Evolutionary conservation across 139 green algal genomes (phyloP).

Genomic region (Chlorella sorokiniana): DNA sequence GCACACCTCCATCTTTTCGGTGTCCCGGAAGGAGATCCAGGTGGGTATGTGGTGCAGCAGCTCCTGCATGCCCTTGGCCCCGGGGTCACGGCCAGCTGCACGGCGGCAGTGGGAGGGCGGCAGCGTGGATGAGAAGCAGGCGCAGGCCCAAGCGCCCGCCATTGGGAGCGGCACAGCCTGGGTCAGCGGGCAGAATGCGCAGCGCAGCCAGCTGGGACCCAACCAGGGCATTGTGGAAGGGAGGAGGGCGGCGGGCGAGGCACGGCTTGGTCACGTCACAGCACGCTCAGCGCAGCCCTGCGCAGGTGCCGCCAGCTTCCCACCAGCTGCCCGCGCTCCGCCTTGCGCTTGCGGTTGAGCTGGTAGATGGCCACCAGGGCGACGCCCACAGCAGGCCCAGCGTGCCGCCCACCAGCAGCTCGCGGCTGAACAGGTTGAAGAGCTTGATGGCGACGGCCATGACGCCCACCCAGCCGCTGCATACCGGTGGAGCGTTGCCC

Average conservation of each 20-base stretch:
- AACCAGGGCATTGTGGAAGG: too few species aligned
- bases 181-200: too few species aligned
- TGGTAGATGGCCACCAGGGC: slow-evolving; percentile 21
- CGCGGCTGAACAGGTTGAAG: background rate
- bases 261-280: too few species aligned
- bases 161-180: too few species aligned
- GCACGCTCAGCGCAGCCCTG: background rate
- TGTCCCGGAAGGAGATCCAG: slow-evolving; percentile 76
- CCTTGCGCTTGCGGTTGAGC: slow-evolving; percentile 34
- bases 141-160: too few species aligned
- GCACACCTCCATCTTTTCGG: slow-evolving; percentile 82
- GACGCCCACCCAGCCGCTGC: slow-evolving; percentile 16
- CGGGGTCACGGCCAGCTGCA: slow-evolving; percentile 53
- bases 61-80: slow-evolving; percentile 76
- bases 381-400: slow-evolving; percentile 19
- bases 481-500: background rate
- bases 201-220: too few species aligned
- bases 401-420: slow-evolving; percentile 14
- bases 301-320: background rate
- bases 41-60: slow-evolving; percentile 74
- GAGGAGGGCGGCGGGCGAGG: too few species aligned
- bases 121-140: background rate
- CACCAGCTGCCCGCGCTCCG: slow-evolving; percentile 21
- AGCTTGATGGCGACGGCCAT: slow-evolving; percentile 8
- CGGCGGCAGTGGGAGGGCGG: background rate